Evolutionary conservation across 495 filamentous ascomycete genomes (phyloP), one percentile per base, ranked within the genome.

Genomic region (Xylaria venustula): DNA sequence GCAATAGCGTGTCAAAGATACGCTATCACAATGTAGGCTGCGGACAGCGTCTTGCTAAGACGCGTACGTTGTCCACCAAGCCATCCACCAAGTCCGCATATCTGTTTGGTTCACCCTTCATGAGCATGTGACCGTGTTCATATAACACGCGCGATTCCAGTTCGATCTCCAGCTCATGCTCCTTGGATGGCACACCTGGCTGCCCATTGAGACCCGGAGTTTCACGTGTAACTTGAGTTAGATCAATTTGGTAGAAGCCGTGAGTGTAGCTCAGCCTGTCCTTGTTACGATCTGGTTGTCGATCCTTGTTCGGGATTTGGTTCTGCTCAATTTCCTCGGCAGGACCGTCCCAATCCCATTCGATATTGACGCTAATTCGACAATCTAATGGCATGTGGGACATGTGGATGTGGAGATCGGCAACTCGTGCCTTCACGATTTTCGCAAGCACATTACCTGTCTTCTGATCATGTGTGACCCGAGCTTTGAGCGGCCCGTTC

Each of bases 141-240:
- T 87, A 81, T 19, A 96, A 67, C 44, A 84, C 84, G 5, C 75
- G 78, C 0, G 86, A 83, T 12, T 87, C 87, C 7, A 96, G 68
- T 74, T 97, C 93, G 41, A 97, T 80, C 68, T 97, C 93, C 8
- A 96, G 83, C 70, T 97, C 93, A 69, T 96, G 91, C 57, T 91
- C 88, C 64, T 92, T 93, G 9, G 88, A 32, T 7, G 60, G 25
- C 7, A 44, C 15, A 7, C 60, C 60, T 0, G 36, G 12, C 40
- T 64, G 62, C 9, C 62, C 62, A 20, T 66, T 63, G 11, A 62
- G 37, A 3, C 30, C 34, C 20, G 51, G 61, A 2, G 52, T 30
- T 41, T 54, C 50, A 8, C 58, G 36, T 71, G 75, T 64, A 73
- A 97, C 93, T 69, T 96, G 92, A 0, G 93, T 97, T 37, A 97